A percentile compares a stretch with the other conserved stretches of the same genome.
Evolutionary conservation across 371 early-diverging fungal genomes (phyloP).

Genomic region (Circinella umbellata): DNA sequence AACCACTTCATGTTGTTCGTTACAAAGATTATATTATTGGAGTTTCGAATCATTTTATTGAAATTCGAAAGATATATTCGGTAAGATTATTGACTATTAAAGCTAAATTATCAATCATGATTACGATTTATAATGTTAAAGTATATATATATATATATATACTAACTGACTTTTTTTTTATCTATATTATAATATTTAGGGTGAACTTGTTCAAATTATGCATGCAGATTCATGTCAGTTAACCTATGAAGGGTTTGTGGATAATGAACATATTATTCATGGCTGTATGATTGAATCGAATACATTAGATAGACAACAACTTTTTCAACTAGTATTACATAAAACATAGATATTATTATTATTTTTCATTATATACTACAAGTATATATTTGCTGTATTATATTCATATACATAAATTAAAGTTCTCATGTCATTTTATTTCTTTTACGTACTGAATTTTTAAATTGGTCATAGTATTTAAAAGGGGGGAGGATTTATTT

Average conservation of each 20-base stretch:
- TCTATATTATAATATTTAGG: not conserved
- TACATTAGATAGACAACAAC: conserved; percentile 1
- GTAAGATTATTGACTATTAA: not conserved
- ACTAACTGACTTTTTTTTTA: not conserved
- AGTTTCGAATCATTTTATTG: not conserved
- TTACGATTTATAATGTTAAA: too few species aligned
- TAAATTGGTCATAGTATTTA: too few species aligned
- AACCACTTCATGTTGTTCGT: not conserved
- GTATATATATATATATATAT: too few species aligned
- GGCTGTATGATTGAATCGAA: not conserved
- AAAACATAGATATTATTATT: not conserved
- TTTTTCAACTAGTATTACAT: not conserved
- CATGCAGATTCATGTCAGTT: not conserved
- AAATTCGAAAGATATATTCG: not conserved
- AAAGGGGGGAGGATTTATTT: too few species aligned
- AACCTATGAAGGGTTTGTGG: not conserved
- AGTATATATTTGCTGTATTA: too few species aligned
- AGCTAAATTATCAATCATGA: too few species aligned
- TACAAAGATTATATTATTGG: conserved; percentile 1
- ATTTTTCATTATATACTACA: too few species aligned
- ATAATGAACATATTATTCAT: not conserved
- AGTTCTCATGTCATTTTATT: too few species aligned
- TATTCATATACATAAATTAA: too few species aligned
- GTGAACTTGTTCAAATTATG: not conserved
- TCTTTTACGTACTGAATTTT: too few species aligned